These are phyloP conservation scores for Penicillium coffeae DNA, from an alignment of 495 filamentous ascomycete genomes.

Conservation along the genomic window DNA sequence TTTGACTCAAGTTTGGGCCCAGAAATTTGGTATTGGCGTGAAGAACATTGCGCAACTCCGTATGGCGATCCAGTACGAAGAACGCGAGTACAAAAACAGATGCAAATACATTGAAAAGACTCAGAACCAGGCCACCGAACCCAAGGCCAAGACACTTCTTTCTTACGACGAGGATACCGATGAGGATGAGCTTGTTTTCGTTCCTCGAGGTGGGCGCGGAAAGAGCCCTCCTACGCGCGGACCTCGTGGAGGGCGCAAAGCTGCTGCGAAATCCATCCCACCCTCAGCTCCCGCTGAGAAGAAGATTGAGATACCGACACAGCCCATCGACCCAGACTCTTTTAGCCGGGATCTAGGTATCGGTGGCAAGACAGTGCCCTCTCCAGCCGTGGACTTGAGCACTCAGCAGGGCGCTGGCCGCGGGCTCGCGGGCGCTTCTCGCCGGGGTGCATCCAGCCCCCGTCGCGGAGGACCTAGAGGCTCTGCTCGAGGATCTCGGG, in stretches of 20 bases:
- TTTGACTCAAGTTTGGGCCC: conserved; percentile 51
- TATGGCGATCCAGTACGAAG: conserved; percentile 55
- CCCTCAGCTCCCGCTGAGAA: conserved; percentile 6
- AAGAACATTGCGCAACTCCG: conserved; percentile 59
- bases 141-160: conserved; percentile 40
- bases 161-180: conserved; percentile 51
- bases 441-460: conserved; percentile 24
- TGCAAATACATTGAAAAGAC: conserved; percentile 47
- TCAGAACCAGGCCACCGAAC: conserved; percentile 28
- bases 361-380: conserved; percentile 14
- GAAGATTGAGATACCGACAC: conserved; percentile 43
- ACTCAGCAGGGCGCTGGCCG: conserved; percentile 36
- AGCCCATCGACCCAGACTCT: conserved; percentile 54
- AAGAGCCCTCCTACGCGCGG: conserved; percentile 38
- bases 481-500: conserved; percentile 14
- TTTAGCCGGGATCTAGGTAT: conserved; percentile 44
- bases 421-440: conserved; percentile 35
- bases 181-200: conserved; percentile 57
- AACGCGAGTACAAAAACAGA: conserved; percentile 56
- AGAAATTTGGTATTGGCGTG: conserved; percentile 55
- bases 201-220: conserved; percentile 43
- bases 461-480: conserved; percentile 29
- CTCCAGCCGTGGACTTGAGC: conserved; percentile 34
- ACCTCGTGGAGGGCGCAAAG: conserved; percentile 20
- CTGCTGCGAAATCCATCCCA: conserved; percentile 24